Evolutionary conservation across 1,284 basidiomycete genomes (phyloP).

Genomic region (Trichosporon sp.): DNA sequence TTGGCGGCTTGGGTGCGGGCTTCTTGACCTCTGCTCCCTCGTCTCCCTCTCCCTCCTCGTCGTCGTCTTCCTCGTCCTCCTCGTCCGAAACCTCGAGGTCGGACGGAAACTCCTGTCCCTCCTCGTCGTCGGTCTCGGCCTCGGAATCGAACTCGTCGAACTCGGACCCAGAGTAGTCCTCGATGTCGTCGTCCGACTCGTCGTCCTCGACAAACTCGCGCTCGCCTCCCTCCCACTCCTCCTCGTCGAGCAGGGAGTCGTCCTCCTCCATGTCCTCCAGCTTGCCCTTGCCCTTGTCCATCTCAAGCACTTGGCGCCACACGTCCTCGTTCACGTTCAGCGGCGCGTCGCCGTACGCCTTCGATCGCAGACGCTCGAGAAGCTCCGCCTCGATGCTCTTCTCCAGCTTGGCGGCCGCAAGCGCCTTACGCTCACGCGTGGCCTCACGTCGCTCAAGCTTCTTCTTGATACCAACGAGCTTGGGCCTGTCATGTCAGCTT

Average conservation of each 20-base stretch:
- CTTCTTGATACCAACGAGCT: constrained; percentile 93
- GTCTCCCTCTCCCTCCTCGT: constrained; percentile 44
- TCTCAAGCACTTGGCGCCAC: constrained; percentile 86
- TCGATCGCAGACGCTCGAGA: constrained; percentile 89
- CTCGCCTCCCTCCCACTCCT: constrained; percentile 60
- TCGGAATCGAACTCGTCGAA: constrained; percentile 55
- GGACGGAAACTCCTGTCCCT: constrained; percentile 48
- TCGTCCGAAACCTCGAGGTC: constrained; percentile 54
- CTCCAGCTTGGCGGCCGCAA: constrained; percentile 91
- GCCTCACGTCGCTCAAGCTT: constrained; percentile 95
- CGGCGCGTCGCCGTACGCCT: constrained; percentile 96
- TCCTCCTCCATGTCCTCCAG: constrained; percentile 63
- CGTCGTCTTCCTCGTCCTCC: constrained; percentile 54
- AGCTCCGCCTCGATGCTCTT: constrained; percentile 95
- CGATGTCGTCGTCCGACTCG: constrained; percentile 64
- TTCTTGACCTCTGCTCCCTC: constrained; percentile 46
- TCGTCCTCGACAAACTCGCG: constrained; percentile 82
- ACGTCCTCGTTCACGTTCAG: constrained; percentile 98
- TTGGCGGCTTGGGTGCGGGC: constrained; percentile 26
- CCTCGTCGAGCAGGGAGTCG: constrained; percentile 63
- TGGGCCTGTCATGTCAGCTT: constrained; percentile 65
- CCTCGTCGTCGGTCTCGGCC: constrained; percentile 35
- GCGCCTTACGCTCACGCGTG: constrained; percentile 90
- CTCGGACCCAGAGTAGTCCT: constrained; percentile 62
- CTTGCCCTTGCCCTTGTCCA: constrained; percentile 62